Evolutionary conservation across 192 early-diverging fungal species (phyloP).

Genomic region (Entomortierella beljakovae): DNA sequence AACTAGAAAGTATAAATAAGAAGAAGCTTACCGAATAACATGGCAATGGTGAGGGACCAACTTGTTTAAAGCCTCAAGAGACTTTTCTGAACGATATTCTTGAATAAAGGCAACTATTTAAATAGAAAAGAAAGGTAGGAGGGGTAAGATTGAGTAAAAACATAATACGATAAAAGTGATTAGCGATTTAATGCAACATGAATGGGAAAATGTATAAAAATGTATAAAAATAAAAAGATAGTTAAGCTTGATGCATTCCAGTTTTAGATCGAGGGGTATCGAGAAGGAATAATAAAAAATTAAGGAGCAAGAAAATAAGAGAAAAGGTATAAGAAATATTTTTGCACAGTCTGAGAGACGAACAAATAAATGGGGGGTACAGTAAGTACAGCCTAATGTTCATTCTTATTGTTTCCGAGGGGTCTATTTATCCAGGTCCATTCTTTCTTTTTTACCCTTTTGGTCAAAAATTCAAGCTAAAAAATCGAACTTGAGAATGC

Average conservation of each 20-base stretch:
- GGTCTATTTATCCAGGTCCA: too few species aligned
- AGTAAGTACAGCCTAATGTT: too few species aligned
- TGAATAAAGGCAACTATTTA: conserved; percentile 85
- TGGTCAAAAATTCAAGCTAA: too few species aligned
- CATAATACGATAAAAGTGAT: too few species aligned
- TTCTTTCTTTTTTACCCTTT: too few species aligned
- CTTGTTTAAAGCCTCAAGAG: conserved; percentile 85
- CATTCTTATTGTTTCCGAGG: too few species aligned
- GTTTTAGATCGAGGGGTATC: conserved; percentile 8
- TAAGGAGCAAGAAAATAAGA: not conserved
- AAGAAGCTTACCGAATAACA: conserved; percentile 70
- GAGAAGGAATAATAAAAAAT: conserved; percentile 1
- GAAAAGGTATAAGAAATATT: not conserved
- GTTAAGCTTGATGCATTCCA: not conserved
- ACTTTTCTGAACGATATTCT: conserved; percentile 89
- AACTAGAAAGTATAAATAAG: not conserved
- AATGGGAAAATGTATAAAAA: too few species aligned
- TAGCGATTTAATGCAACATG: too few species aligned
- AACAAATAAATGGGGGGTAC: too few species aligned
- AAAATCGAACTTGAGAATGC: too few species aligned
- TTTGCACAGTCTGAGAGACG: too few species aligned
- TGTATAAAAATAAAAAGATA: not conserved
- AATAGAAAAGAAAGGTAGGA: not conserved
- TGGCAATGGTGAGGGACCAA: conserved; percentile 89
- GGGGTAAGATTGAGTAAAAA: not conserved